A percentile compares a stretch with the other conserved stretches of the same genome.
These are phyloP conservation scores for Sesbania bispinosa DNA, from an alignment of 306 rosid species.

Conservation along the genomic window DNA sequence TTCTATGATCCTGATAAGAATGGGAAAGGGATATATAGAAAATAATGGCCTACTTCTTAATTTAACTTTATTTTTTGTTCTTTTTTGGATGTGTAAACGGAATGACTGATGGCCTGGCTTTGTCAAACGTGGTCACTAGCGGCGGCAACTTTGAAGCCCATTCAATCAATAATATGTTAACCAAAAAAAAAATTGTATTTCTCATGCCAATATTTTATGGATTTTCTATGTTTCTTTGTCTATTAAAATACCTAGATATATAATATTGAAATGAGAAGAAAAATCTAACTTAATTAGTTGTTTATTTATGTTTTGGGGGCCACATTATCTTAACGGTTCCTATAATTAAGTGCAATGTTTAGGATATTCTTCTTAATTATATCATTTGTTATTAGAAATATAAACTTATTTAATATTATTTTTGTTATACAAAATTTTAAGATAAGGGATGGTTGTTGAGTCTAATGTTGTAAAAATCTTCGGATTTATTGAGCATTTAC, in stretches of 20 bases:
- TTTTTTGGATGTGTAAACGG: neutral
- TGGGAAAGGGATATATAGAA: neutral
- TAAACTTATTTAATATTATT: too few relatives aligned
- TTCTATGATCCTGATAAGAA: neutral
- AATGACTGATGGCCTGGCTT: neutral
- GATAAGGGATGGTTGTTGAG: too few relatives aligned
- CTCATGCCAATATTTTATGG: neutral
- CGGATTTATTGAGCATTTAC: too few relatives aligned
- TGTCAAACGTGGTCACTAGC: conserved; percentile 4
- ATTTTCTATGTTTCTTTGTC: neutral
- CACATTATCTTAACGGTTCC: too few relatives aligned
- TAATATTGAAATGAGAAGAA: too few relatives aligned
- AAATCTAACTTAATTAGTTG: too few relatives aligned
- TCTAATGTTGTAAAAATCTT: too few relatives aligned
- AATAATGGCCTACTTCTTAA: neutral
- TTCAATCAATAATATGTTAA: neutral
- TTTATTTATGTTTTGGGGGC: too few relatives aligned
- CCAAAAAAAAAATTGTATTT: neutral
- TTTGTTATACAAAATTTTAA: too few relatives aligned
- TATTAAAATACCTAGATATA: neutral
- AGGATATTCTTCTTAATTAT: too few relatives aligned
- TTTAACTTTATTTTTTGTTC: neutral
- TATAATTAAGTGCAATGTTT: too few relatives aligned
- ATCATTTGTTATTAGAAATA: too few relatives aligned
- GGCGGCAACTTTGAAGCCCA: neutral